These are phyloP conservation scores for Talaromyces stipitatus DNA, from an alignment of 495 filamentous ascomycete genomes.

Conservation along the genomic window DNA sequence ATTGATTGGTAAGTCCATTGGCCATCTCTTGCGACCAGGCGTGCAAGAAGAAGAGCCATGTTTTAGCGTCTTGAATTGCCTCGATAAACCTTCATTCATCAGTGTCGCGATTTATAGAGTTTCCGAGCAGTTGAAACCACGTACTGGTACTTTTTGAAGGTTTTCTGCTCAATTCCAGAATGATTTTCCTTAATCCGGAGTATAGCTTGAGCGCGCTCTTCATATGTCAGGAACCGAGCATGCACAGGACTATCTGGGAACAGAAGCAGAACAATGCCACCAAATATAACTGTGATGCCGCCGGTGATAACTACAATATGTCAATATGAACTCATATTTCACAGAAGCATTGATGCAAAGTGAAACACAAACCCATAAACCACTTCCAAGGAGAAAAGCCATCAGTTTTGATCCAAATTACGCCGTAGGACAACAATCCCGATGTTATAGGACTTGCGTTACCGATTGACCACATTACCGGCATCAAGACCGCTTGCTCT, in stretches of 20 bases:
- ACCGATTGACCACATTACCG: constrained; percentile 34
- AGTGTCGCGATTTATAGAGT: background rate
- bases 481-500: constrained; percentile 35
- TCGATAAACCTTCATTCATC: constrained; percentile 18
- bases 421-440: constrained; percentile 32
- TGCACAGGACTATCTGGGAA: constrained; percentile 53
- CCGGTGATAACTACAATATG: constrained; percentile 37
- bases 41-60: constrained; percentile 30
- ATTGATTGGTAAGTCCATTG: constrained; percentile 35
- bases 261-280: constrained; percentile 38
- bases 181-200: constrained; percentile 48
- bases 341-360: background rate
- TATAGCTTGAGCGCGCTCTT: constrained; percentile 48
- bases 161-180: constrained; percentile 52
- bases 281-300: constrained; percentile 41
- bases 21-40: constrained; percentile 36
- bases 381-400: constrained; percentile 33
- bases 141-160: constrained; percentile 44
- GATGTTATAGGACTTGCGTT: constrained; percentile 35
- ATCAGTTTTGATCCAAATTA: constrained; percentile 32
- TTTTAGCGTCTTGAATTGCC: constrained; percentile 19
- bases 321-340: background rate
- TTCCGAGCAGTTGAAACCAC: background rate
- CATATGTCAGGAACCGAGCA: constrained; percentile 44
- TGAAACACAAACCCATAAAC: constrained; percentile 24